phyloP scores from a whole-genome alignment of 352 stramenopile species.

The Globisporangium canariense region DNA sequence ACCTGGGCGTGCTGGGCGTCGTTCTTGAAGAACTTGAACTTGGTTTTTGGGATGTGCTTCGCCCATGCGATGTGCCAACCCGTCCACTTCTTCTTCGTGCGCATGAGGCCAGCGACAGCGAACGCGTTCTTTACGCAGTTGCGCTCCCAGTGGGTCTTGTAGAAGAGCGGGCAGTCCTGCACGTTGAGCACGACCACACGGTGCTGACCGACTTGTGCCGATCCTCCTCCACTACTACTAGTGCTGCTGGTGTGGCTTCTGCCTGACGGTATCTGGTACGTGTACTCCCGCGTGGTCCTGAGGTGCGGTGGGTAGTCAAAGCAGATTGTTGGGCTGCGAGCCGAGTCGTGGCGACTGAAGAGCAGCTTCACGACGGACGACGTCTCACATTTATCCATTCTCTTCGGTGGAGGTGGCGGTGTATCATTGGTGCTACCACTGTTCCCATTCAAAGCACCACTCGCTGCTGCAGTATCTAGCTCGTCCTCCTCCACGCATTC shows the following conservation, averaged over 20 bases:
- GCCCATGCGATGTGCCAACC: slow-evolving; percentile 63
- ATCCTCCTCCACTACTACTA: background rate
- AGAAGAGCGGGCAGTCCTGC: slow-evolving; percentile 45
- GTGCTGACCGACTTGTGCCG: slow-evolving; percentile 5
- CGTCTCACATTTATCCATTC: slow-evolving; percentile 33
- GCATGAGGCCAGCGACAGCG: slow-evolving; percentile 59
- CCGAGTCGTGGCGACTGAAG: slow-evolving; percentile 45
- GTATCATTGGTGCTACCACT: background rate
- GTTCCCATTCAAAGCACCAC: no score
- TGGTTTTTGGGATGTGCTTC: slow-evolving; percentile 62
- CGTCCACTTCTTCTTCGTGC: slow-evolving; percentile 56
- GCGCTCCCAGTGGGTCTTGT: slow-evolving; percentile 88
- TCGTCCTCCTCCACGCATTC: slow-evolving; percentile 27
- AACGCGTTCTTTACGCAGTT: slow-evolving; percentile 93
- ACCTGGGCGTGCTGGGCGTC: slow-evolving; percentile 46
- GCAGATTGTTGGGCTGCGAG: slow-evolving; percentile 70
- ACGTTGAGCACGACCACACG: slow-evolving; percentile 39
- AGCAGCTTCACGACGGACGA: slow-evolving; percentile 44
- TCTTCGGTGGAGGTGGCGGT: slow-evolving; percentile 8
- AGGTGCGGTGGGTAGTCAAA: slow-evolving; percentile 88
- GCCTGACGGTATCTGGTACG: background rate
- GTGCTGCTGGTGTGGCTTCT: background rate
- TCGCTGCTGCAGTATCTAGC: slow-evolving; percentile 4
- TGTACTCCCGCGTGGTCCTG: slow-evolving; percentile 39
- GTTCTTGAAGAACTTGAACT: slow-evolving; percentile 47